phyloP scores from a whole-genome alignment of 768 basidiomycete species.

The Mrakia frigida region DNA sequence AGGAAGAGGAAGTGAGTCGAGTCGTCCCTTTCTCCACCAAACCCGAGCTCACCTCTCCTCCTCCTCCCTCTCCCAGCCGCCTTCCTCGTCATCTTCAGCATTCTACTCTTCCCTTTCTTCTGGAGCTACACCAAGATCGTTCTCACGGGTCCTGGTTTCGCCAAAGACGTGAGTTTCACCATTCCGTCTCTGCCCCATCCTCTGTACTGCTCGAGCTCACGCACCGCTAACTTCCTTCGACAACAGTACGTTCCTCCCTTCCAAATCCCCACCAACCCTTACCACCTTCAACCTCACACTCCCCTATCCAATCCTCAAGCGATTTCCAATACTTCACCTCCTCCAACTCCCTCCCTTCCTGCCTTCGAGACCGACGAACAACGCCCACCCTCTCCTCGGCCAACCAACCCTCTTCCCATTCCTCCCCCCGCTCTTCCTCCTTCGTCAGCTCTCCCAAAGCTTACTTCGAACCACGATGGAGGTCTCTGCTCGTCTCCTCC shows the following conservation, averaged over 20 bases:
- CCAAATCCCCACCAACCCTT: slow-evolving; percentile 6
- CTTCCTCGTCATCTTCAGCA: slow-evolving; percentile 11
- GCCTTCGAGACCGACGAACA: neutral
- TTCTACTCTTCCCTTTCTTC: slow-evolving; percentile 13
- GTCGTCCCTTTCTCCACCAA: neutral
- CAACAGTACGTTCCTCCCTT: neutral
- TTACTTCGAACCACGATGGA: neutral
- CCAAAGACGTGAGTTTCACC: slow-evolving; percentile 22
- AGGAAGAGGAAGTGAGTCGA: slow-evolving; percentile 22
- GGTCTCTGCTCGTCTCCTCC: slow-evolving; percentile 14
- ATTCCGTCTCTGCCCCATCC: neutral
- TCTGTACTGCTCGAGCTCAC: neutral
- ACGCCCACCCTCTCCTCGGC: neutral
- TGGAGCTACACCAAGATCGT: slow-evolving; percentile 29
- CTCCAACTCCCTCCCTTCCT: neutral
- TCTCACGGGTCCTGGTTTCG: slow-evolving; percentile 13
- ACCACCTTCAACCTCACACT: neutral
- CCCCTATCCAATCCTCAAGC: neutral
- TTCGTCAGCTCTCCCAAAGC: neutral
- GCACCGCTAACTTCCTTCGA: neutral
- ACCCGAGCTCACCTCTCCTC: neutral
- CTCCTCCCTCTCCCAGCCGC: neutral
- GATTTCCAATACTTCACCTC: neutral
- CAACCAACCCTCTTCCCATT: neutral
- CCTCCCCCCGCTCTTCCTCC: neutral